Conservation (phyloP, 2,329 filamentous ascomycete genomes). For the Epichloe coenophiala region DNA sequence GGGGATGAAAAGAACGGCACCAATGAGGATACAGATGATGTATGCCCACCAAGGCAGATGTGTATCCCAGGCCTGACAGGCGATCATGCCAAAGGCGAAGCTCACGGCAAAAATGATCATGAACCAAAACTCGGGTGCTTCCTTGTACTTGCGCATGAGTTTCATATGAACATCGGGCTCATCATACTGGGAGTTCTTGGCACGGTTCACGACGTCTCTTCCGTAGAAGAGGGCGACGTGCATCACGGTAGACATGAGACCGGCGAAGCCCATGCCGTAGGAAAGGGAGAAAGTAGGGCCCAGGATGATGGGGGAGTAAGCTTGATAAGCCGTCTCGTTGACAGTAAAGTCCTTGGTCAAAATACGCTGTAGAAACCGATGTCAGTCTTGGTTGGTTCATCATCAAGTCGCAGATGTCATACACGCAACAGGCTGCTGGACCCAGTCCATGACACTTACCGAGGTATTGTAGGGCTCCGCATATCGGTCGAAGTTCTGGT, state of each 20-base stretch:
- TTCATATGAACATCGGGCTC: conserved; percentile 37
- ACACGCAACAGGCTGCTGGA: background rate
- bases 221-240: conserved; percentile 41
- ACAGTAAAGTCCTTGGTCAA: conserved; percentile 37
- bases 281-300: conserved; percentile 40
- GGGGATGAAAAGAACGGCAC: conserved; percentile 26
- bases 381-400: background rate
- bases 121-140: conserved; percentile 47
- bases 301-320: conserved; percentile 43
- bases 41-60: conserved; percentile 31
- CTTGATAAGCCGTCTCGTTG: conserved; percentile 40
- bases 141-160: conserved; percentile 42
- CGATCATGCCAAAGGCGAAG: conserved; percentile 32
- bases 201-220: conserved; percentile 27
- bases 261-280: conserved; percentile 45
- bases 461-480: conserved; percentile 40
- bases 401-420: background rate
- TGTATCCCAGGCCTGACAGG: conserved; percentile 22
- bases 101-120: conserved; percentile 29
- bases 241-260: conserved; percentile 37
- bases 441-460: background rate
- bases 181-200: conserved; percentile 20
- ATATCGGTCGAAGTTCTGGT: conserved; percentile 45
- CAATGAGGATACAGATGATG: conserved; percentile 26
- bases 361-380: conserved; percentile 25